Conservation (phyloP, 331 rosid genomes). For the Phaseolus coccineus region DNA sequence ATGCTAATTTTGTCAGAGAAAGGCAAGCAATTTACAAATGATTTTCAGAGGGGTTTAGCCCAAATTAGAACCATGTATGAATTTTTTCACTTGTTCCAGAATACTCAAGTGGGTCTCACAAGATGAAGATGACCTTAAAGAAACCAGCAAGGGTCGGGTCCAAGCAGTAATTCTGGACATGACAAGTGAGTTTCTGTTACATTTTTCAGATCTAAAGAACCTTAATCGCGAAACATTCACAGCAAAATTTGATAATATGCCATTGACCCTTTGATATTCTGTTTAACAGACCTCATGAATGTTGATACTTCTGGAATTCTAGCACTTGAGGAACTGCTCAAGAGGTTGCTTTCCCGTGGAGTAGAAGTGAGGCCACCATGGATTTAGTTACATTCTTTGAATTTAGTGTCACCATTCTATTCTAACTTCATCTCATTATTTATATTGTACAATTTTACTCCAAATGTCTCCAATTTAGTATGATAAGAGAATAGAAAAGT, state of each 20-base stretch:
- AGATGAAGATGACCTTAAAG: slow-evolving; percentile 58
- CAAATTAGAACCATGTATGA: slow-evolving; percentile 34
- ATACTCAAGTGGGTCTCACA: slow-evolving; percentile 61
- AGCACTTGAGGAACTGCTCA: slow-evolving; percentile 70
- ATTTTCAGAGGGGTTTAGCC: slow-evolving; percentile 32
- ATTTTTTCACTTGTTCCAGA: slow-evolving; percentile 53
- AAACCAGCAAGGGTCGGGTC: slow-evolving; percentile 41
- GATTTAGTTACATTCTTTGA: too few relatives aligned
- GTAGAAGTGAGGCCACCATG: slow-evolving; percentile 52
- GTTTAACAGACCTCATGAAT: slow-evolving; percentile 59
- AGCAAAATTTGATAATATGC: not conserved
- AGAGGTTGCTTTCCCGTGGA: slow-evolving; percentile 57
- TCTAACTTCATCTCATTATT: not conserved
- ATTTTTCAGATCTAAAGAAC: not conserved
- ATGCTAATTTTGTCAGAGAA: slow-evolving; percentile 82
- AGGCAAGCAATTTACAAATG: slow-evolving; percentile 57
- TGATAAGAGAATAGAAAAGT: too few relatives aligned
- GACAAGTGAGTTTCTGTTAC: slow-evolving; percentile 63
- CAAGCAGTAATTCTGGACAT: slow-evolving; percentile 69
- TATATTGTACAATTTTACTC: not conserved
- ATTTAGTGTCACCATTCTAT: not conserved
- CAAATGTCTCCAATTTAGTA: too few relatives aligned
- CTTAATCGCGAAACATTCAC: not conserved
- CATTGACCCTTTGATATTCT: slow-evolving; percentile 5
- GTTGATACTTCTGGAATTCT: slow-evolving; percentile 80